A percentile compares a stretch with the other conserved stretches of the same genome.
Evolutionary conservation across 768 basidiomycete genomes (phyloP).

Genomic region (Mycena chlorophos): DNA sequence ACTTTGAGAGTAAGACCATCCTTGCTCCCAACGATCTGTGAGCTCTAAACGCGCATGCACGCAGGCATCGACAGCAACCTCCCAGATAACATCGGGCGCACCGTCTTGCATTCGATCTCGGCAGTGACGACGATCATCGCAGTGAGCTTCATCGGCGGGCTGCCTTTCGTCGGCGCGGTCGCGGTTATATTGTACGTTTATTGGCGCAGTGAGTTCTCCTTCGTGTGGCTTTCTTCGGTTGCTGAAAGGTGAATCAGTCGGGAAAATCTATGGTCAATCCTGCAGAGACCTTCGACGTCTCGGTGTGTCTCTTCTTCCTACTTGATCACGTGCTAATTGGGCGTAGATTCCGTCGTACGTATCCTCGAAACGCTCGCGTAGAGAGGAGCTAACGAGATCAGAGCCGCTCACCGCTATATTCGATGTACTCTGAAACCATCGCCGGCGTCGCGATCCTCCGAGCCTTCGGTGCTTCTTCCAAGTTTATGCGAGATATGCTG

Average conservation of each 20-base stretch:
- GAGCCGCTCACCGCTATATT: constrained; percentile 47
- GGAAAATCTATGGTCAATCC: constrained; percentile 68
- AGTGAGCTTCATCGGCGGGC: constrained; percentile 75
- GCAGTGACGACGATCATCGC: constrained; percentile 68
- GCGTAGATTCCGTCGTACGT: constrained; percentile 39
- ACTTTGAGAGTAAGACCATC: constrained; percentile 62
- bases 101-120: constrained; percentile 67
- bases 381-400: background rate
- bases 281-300: constrained; percentile 81
- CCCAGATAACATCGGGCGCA: constrained; percentile 82
- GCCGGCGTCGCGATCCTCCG: constrained; percentile 69
- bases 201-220: constrained; percentile 56
- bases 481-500: constrained; percentile 83
- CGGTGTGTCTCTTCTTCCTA: constrained; percentile 41
- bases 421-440: constrained; percentile 56
- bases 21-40: constrained; percentile 21
- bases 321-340: background rate
- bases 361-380: background rate
- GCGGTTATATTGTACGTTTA: constrained; percentile 59
- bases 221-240: background rate
- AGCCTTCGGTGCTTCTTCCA: constrained; percentile 85
- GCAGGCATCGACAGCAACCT: constrained; percentile 78
- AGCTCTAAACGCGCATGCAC: constrained; percentile 12
- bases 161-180: constrained; percentile 65
- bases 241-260: constrained; percentile 4